These are phyloP conservation scores for Colletotrichum sp. DNA, from an alignment of 2,329 filamentous ascomycete genomes.

Conservation along the genomic window DNA sequence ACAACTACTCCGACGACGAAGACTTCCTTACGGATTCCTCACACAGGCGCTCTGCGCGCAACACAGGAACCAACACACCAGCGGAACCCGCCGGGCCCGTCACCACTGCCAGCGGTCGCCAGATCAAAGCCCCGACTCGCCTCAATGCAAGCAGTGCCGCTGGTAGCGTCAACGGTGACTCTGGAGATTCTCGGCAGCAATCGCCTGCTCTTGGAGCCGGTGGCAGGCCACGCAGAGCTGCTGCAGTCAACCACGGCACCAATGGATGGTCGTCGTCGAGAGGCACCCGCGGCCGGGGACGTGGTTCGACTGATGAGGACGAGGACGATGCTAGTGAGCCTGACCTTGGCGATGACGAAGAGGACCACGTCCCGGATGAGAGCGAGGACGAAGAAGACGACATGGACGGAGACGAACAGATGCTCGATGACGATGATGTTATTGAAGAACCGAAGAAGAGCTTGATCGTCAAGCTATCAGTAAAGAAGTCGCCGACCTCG, in stretches of 20 bases:
- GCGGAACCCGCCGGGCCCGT: constrained; percentile 66
- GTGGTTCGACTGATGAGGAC: constrained; percentile 61
- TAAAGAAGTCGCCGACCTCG: constrained; percentile 45
- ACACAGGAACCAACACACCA: constrained; percentile 76
- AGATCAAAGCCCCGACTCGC: constrained; percentile 74
- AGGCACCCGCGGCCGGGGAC: constrained; percentile 34
- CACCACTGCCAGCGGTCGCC: constrained; percentile 85
- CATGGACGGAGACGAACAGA: constrained; percentile 61
- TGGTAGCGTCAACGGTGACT: constrained; percentile 52
- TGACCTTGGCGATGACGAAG: constrained; percentile 78
- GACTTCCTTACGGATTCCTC: constrained; percentile 71
- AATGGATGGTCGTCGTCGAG: constrained; percentile 50
- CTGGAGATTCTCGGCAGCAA: constrained; percentile 31
- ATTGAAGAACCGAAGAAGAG: constrained; percentile 56
- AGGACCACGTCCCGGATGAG: constrained; percentile 69
- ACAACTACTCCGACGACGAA: constrained; percentile 90
- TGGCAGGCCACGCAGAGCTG: constrained; percentile 56
- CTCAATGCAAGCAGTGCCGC: constrained; percentile 61
- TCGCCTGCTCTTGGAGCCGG: constrained; percentile 43
- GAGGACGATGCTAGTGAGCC: constrained; percentile 71
- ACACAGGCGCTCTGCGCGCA: constrained; percentile 72
- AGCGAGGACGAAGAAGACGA: constrained; percentile 64
- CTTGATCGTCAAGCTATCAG: constrained; percentile 76
- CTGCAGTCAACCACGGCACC: constrained; percentile 53
- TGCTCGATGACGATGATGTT: constrained; percentile 60